phyloP scores from a whole-genome alignment of 176 grass and related monocot genomes.

The Oryza rufipogon region DNA sequence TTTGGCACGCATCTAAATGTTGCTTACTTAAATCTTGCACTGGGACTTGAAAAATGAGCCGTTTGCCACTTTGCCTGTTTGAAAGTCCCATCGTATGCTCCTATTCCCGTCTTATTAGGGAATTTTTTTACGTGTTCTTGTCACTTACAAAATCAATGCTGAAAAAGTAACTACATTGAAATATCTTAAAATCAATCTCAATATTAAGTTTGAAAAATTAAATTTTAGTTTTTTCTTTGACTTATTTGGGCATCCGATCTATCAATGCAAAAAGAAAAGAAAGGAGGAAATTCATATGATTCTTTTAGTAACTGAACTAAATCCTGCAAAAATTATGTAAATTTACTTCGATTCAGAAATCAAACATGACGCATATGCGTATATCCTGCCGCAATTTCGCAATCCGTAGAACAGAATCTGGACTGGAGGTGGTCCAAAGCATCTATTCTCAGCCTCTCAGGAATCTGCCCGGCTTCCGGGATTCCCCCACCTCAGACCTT shows the following conservation, averaged over 20 bases:
- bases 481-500: slow-evolving; percentile 14
- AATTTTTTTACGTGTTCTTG: too few species aligned
- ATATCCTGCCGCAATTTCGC: background rate
- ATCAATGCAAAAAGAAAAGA: background rate
- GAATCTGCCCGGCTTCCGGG: slow-evolving; percentile 32
- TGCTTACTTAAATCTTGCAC: background rate
- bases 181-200: too few species aligned
- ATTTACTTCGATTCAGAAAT: background rate
- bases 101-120: too few species aligned
- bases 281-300: background rate
- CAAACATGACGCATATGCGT: background rate
- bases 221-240: too few species aligned
- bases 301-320: too few species aligned
- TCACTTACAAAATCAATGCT: too few species aligned
- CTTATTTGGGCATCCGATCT: too few species aligned
- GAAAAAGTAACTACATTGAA: too few species aligned
- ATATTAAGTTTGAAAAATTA: too few species aligned
- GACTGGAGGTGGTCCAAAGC: background rate
- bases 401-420: background rate
- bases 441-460: background rate
- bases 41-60: background rate
- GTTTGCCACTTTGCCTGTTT: background rate
- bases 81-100: too few species aligned
- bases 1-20: background rate
- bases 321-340: background rate